phyloP scores from a whole-genome alignment of 2,329 filamentous ascomycete species.

The Pestalotiopsis sp. region DNA sequence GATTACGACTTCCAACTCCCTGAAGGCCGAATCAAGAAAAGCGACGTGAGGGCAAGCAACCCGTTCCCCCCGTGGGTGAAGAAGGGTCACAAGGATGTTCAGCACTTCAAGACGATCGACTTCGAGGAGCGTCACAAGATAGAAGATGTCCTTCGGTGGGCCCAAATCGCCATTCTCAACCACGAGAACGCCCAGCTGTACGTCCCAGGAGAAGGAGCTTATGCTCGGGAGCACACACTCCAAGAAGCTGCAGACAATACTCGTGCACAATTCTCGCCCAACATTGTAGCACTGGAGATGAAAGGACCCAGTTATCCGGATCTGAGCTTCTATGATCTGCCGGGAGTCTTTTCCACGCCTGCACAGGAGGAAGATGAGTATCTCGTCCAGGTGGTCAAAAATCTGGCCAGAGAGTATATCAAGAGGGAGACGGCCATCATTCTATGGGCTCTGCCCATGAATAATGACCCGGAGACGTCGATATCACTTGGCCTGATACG shows the following conservation, averaged over 20 bases:
- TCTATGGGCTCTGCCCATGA: constrained; percentile 77
- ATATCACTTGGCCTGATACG: constrained; percentile 69
- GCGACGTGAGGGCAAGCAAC: constrained; percentile 50
- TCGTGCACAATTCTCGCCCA: constrained; percentile 76
- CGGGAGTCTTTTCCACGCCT: constrained; percentile 76
- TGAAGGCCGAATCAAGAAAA: constrained; percentile 41
- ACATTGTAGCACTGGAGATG: constrained; percentile 77
- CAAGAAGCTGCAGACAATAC: constrained; percentile 42
- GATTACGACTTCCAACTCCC: constrained; percentile 62
- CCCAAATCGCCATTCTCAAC: constrained; percentile 77
- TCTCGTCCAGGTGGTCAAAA: constrained; percentile 71
- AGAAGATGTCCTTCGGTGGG: constrained; percentile 69
- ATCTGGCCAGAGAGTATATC: constrained; percentile 73
- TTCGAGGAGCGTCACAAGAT: constrained; percentile 60
- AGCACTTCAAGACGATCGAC: constrained; percentile 64
- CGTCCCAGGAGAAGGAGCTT: constrained; percentile 50
- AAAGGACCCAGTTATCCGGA: constrained; percentile 71
- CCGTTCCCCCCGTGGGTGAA: constrained; percentile 69
- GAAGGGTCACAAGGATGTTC: constrained; percentile 40
- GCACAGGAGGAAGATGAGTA: constrained; percentile 67
- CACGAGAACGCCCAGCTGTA: constrained; percentile 58
- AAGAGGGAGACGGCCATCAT: constrained; percentile 71
- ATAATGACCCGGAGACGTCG: constrained; percentile 76
- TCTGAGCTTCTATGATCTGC: constrained; percentile 83
- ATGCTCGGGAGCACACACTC: constrained; percentile 39